phyloP scores from a whole-genome alignment of 192 early-diverging fungal genomes.

The Coemansia sp. region DNA sequence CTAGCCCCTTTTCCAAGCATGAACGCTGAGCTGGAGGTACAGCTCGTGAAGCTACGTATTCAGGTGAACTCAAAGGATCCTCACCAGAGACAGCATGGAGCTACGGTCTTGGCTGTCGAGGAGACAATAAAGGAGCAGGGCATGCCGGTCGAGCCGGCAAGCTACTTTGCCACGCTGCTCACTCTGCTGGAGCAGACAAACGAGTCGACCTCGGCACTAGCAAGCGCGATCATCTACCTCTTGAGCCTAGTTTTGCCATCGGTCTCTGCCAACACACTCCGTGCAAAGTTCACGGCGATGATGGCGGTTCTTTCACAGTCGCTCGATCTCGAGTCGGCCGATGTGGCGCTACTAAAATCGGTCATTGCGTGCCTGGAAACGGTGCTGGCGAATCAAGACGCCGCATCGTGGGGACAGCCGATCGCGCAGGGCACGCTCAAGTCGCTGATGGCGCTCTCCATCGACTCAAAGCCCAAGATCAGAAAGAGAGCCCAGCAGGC shows the following conservation, averaged over 20 bases:
- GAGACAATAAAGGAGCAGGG: slow-evolving; percentile 80
- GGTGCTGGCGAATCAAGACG: slow-evolving; percentile 77
- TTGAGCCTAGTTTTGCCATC: slow-evolving; percentile 72
- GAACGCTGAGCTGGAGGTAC: slow-evolving; percentile 35
- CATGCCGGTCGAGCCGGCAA: slow-evolving; percentile 63
- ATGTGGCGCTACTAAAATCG: slow-evolving; percentile 76
- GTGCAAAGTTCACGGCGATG: slow-evolving; percentile 61
- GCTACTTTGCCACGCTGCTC: slow-evolving; percentile 87
- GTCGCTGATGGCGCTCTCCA: slow-evolving; percentile 69
- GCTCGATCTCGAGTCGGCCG: slow-evolving; percentile 61
- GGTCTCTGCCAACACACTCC: slow-evolving; percentile 56
- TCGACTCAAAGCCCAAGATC: slow-evolving; percentile 84
- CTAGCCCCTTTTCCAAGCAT: slow-evolving; percentile 18
- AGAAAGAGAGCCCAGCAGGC: slow-evolving; percentile 87
- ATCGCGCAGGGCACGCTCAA: slow-evolving; percentile 67
- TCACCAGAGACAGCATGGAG: slow-evolving; percentile 81
- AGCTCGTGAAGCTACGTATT: slow-evolving; percentile 46
- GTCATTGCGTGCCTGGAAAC: slow-evolving; percentile 75
- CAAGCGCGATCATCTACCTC: slow-evolving; percentile 72
- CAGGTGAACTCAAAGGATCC: slow-evolving; percentile 74
- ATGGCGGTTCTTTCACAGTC: slow-evolving; percentile 58
- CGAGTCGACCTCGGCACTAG: slow-evolving; percentile 43
- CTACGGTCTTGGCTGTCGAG: slow-evolving; percentile 67
- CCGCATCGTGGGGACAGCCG: slow-evolving; percentile 64
- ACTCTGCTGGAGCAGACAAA: slow-evolving; percentile 63